Conservation (phyloP, 805 yeast genomes). For the Hanseniaspora guilliermondii region DNA sequence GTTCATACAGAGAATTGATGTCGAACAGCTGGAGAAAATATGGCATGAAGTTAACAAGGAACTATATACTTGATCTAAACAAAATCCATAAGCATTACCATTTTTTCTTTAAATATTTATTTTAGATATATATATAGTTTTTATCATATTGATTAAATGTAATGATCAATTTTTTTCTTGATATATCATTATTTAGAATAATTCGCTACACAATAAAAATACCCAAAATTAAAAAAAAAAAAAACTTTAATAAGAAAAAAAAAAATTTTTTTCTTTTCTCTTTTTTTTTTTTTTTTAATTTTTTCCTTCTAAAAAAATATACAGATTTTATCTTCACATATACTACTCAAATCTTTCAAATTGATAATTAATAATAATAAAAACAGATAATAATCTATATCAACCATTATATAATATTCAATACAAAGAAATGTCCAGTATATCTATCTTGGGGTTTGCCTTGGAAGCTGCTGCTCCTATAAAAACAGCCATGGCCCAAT, state of each 20-base stretch:
- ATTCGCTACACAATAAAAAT: neutral
- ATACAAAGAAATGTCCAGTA: constrained; percentile 30
- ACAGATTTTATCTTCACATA: no score
- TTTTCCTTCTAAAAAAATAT: no score
- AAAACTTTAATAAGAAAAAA: neutral
- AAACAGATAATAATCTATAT: neutral
- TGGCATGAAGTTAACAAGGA: constrained; percentile 12
- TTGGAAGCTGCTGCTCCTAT: constrained; percentile 32
- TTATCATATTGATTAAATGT: no score
- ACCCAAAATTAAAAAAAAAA: no score
- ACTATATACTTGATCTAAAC: neutral
- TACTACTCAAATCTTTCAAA: no score
- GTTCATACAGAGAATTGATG: constrained; percentile 59
- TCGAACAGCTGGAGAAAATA: constrained; percentile 27
- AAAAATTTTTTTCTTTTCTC: neutral
- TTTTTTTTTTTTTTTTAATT: no score
- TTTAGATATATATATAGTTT: no score
- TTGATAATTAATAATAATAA: no score
- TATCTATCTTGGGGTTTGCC: constrained; percentile 41
- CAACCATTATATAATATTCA: neutral
- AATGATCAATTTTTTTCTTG: no score
- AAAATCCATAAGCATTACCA: neutral
- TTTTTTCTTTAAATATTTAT: no score
- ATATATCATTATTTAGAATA: no score
- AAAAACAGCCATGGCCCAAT: constrained; percentile 56